These are phyloP conservation scores for Cyberlindnera petersonii DNA, from an alignment of 805 yeast genomes.

Conservation along the genomic window DNA sequence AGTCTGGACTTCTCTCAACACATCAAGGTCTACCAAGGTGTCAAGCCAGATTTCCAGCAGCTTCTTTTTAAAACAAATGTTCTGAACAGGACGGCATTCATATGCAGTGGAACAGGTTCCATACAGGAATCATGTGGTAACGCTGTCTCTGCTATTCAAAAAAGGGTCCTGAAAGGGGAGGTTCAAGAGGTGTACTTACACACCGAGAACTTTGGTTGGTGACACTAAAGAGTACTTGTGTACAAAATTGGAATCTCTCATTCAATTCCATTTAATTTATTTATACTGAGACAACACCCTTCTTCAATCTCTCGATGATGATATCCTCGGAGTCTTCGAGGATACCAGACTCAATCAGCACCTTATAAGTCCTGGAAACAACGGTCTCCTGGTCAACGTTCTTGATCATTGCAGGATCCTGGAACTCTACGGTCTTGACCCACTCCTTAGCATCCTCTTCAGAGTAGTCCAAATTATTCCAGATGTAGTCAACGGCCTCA, in stretches of 20 bases:
- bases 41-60: constrained; percentile 17
- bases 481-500: constrained; percentile 64
- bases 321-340: constrained; percentile 15
- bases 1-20: not conserved
- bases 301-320: constrained; percentile 10
- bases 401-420: constrained; percentile 20
- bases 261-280: no score
- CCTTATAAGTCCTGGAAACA: constrained; percentile 16
- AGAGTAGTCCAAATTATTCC: constrained; percentile 67
- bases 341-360: constrained; percentile 19
- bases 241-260: no score
- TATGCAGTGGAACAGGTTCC: constrained; percentile 44
- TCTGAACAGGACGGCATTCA: constrained; percentile 35
- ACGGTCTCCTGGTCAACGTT: constrained; percentile 14
- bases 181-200: constrained; percentile 47
- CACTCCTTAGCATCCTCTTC: constrained; percentile 76
- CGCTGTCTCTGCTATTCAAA: constrained; percentile 40
- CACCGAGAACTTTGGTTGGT: constrained; percentile 49
- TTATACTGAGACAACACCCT: constrained; percentile 10
- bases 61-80: constrained; percentile 5
- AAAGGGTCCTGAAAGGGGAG: constrained; percentile 23
- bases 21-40: constrained; percentile 9
- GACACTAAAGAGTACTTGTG: no score
- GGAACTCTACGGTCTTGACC: constrained; percentile 73
- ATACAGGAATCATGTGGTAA: constrained; percentile 38